phyloP scores from a whole-genome alignment of 2,329 filamentous ascomycete species.

The Fusarium sp. region DNA sequence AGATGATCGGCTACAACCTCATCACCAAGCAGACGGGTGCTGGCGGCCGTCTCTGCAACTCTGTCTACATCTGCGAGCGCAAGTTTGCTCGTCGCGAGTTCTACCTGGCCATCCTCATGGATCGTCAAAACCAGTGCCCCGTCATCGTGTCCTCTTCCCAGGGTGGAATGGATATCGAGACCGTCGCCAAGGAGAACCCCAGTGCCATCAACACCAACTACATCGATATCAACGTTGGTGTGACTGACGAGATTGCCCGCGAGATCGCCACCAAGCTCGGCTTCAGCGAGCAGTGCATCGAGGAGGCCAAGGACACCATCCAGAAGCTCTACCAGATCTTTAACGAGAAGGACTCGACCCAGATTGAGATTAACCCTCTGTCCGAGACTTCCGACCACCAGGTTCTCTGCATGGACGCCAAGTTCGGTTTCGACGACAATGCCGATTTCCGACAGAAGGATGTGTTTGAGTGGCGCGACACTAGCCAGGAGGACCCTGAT shows the following conservation, averaged over 20 bases:
- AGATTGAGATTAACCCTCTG: constrained; percentile 99
- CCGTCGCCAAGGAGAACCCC: constrained; percentile 96
- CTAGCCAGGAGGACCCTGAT: constrained; percentile 94
- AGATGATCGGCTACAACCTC: constrained; percentile 99
- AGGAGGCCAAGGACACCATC: constrained; percentile 95
- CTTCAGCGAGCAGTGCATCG: constrained; percentile 97
- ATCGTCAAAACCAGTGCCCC: constrained; percentile 88
- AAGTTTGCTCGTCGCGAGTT: constrained; percentile 99
- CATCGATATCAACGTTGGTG: constrained; percentile 93
- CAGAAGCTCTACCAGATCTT: constrained; percentile 99
- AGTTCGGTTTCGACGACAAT: constrained; percentile 99
- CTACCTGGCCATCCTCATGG: constrained; percentile 99
- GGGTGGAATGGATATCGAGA: constrained; percentile 99
- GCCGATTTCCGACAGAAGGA: constrained; percentile 99
- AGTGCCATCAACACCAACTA: constrained; percentile 95
- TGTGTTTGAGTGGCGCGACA: constrained; percentile 92
- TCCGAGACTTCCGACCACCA: constrained; percentile 98
- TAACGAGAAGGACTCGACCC: constrained; percentile 96
- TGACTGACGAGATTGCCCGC: constrained; percentile 93
- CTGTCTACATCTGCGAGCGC: constrained; percentile 99
- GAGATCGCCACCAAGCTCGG: constrained; percentile 92
- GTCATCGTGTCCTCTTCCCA: constrained; percentile 98
- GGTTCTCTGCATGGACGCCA: constrained; percentile 99
- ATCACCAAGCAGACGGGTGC: constrained; percentile 99
- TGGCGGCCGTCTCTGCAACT: constrained; percentile 91